These are phyloP conservation scores for Paratinospora sagittata DNA, from an alignment of 164 flowering plant genomes.

Conservation along the genomic window DNA sequence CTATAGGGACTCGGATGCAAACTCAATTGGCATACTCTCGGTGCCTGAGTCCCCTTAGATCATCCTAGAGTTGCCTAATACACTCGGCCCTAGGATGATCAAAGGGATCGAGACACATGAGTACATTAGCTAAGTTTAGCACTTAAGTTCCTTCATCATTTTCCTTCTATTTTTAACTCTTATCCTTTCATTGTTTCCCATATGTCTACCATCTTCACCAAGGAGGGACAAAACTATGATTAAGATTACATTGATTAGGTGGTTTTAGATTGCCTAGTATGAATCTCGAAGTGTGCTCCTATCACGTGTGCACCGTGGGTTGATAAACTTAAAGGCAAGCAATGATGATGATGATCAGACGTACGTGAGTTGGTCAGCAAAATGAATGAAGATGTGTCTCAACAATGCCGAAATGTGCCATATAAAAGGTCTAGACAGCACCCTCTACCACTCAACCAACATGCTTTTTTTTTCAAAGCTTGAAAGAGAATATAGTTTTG, in stretches of 20 bases:
- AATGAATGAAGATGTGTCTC: not conserved
- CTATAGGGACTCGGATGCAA: too few relatives aligned
- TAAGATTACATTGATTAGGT: not conserved
- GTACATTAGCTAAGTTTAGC: too few relatives aligned
- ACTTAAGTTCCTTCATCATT: too few relatives aligned
- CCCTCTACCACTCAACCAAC: not conserved
- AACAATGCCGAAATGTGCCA: not conserved
- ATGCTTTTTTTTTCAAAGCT: not conserved
- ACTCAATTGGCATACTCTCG: too few relatives aligned
- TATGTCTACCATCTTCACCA: too few relatives aligned
- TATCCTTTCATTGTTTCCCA: too few relatives aligned
- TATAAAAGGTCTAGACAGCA: not conserved
- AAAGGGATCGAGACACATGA: too few relatives aligned
- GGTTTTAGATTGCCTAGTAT: not conserved
- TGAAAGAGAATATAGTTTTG: slow-evolving; percentile 5
- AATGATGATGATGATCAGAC: not conserved
- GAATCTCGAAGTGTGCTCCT: not conserved
- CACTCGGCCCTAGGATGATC: too few relatives aligned
- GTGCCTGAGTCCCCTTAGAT: too few relatives aligned
- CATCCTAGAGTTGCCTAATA: too few relatives aligned
- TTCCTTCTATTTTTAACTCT: too few relatives aligned
- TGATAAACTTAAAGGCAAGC: not conserved
- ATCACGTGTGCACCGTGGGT: not conserved
- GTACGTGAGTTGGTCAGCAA: not conserved
- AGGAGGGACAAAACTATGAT: not conserved